phyloP scores from a whole-genome alignment of 129 eudicot genomes.

The Sambucus nigra region DNA sequence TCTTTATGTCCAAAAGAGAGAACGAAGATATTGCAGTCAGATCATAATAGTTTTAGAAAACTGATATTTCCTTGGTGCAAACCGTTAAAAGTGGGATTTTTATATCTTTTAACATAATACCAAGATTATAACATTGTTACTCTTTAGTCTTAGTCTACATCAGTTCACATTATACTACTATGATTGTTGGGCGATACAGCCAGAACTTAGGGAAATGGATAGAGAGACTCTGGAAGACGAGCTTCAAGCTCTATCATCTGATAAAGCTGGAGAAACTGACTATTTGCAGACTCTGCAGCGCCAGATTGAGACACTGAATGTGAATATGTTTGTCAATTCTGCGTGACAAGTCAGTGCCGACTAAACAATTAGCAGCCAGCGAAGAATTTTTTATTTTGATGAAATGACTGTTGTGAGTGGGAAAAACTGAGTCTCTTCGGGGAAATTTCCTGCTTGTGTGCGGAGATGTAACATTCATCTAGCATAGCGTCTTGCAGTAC shows the following conservation, averaged over 20 bases:
- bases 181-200: conserved; percentile 34
- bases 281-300: conserved; percentile 54
- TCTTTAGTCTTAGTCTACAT: not conserved
- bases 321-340: conserved; percentile 8
- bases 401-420: not conserved
- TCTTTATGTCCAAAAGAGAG: too few relatives aligned
- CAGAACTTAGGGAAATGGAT: conserved; percentile 44
- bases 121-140: not conserved
- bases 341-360: not conserved
- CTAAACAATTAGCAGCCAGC: not conserved
- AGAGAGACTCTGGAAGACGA: conserved; percentile 51
- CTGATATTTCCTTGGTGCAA: conserved; percentile 1
- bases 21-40: too few relatives aligned
- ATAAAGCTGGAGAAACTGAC: conserved; percentile 62
- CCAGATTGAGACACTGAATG: conserved; percentile 55
- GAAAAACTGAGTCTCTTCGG: not conserved
- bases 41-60: not conserved
- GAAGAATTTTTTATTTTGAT: not conserved
- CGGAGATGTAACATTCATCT: not conserved
- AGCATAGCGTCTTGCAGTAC: not conserved
- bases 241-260: conserved; percentile 55
- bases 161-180: conserved; percentile 1
- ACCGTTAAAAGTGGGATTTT: conserved; percentile 1
- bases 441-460: not conserved
- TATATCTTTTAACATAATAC: not conserved